Evolutionary conservation across 345 rosid genomes (phyloP).

Genomic region (Gossypium arboreum): DNA sequence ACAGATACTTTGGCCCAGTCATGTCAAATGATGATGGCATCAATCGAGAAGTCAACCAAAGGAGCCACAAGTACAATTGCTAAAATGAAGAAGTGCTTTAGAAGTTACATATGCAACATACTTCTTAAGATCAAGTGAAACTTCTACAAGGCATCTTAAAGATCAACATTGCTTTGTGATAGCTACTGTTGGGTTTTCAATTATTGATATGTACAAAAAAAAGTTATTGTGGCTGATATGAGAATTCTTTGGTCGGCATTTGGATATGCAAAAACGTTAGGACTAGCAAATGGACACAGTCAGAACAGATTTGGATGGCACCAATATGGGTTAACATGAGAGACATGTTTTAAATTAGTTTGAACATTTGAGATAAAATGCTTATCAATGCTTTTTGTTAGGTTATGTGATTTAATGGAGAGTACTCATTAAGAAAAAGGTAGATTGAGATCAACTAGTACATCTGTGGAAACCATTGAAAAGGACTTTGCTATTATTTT

Average conservation of each 20-base stretch:
- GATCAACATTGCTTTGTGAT: not conserved
- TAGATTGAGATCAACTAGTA: not conserved
- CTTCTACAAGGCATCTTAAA: not conserved
- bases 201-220: not conserved
- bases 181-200: not conserved
- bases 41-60: not conserved
- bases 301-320: not conserved
- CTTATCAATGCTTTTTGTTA: not conserved
- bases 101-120: not conserved
- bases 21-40: not conserved
- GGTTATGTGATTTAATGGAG: not conserved
- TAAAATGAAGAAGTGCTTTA: not conserved
- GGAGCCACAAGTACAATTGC: not conserved
- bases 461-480: not conserved
- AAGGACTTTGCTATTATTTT: not conserved
- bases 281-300: not conserved
- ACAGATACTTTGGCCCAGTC: not conserved
- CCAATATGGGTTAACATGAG: not conserved
- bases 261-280: not conserved
- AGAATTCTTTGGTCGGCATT: not conserved
- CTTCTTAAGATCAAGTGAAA: not conserved
- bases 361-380: not conserved
- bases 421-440: not conserved
- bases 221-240: not conserved
- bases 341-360: not conserved